Conservation (phyloP, 345 rosid species). For the Ceriops tagal region DNA sequence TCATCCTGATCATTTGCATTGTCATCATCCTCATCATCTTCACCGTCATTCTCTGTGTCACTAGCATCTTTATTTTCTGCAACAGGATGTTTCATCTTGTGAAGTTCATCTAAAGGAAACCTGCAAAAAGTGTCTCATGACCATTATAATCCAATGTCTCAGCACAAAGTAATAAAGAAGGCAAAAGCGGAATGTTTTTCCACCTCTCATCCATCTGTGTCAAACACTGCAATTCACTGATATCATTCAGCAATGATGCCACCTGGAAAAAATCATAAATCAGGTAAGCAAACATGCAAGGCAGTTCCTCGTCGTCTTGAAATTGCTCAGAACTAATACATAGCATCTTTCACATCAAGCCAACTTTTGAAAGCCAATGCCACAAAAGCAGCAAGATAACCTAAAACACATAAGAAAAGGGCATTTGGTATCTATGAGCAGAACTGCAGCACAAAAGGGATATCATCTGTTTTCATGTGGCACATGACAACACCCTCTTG, state of each 20-base stretch:
- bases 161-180: not conserved
- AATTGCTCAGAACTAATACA: no score
- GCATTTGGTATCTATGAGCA: no score
- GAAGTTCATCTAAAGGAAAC: slow-evolving; percentile 41
- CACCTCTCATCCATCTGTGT: slow-evolving; percentile 42
- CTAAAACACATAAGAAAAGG: no score
- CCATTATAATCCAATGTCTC: not conserved
- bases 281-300: not conserved
- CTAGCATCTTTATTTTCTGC: slow-evolving; percentile 53
- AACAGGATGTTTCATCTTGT: slow-evolving; percentile 28
- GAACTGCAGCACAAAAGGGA: no score
- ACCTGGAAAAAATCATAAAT: slow-evolving; percentile 25
- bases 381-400: no score
- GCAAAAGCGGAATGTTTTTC: not conserved
- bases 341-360: no score
- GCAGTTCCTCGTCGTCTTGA: no score
- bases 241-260: slow-evolving; percentile 31
- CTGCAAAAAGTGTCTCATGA: slow-evolving; percentile 25
- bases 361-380: no score
- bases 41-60: slow-evolving; percentile 48
- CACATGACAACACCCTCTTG: no score
- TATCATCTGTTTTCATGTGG: no score
- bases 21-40: slow-evolving; percentile 37
- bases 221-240: slow-evolving; percentile 16
- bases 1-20: slow-evolving; percentile 38